Evolutionary conservation across 2,329 filamentous ascomycete genomes (phyloP).

Genomic region (Parastagonospora avenae): DNA sequence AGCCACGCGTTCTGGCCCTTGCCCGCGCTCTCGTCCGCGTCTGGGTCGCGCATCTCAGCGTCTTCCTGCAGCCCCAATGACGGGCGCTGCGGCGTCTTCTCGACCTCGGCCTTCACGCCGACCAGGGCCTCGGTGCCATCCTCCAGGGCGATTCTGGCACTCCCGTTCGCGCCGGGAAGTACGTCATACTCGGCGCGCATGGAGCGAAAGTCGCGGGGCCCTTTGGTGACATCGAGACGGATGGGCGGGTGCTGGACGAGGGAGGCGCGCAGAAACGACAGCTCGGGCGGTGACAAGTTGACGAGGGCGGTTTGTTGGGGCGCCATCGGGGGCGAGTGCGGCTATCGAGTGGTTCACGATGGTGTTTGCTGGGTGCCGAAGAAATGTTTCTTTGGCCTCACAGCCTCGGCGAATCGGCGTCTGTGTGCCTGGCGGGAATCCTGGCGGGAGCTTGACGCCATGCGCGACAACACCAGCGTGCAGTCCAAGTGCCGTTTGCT

Average conservation of each 20-base stretch:
- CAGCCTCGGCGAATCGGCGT: slow-evolving; percentile 27
- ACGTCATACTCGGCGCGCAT: slow-evolving; percentile 89
- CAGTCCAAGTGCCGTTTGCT: slow-evolving; percentile 28
- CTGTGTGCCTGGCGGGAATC: slow-evolving; percentile 9
- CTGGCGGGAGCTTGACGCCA: slow-evolving; percentile 20
- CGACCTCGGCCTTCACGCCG: slow-evolving; percentile 93
- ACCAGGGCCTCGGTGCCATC: slow-evolving; percentile 97
- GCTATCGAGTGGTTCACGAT: slow-evolving; percentile 5
- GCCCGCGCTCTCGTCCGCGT: slow-evolving; percentile 32
- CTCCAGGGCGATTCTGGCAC: slow-evolving; percentile 89
- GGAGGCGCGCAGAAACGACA: slow-evolving; percentile 90
- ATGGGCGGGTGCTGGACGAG: slow-evolving; percentile 82
- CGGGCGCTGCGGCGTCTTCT: slow-evolving; percentile 62
- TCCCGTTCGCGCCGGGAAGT: slow-evolving; percentile 87
- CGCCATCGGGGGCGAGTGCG: slow-evolving; percentile 30
- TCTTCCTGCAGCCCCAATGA: slow-evolving; percentile 33
- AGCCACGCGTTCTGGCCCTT: slow-evolving; percentile 74
- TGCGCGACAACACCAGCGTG: slow-evolving; percentile 32
- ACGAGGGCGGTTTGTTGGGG: slow-evolving; percentile 57
- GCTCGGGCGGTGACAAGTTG: slow-evolving; percentile 90
- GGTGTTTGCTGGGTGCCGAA: slow-evolving; percentile 1
- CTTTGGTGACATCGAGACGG: slow-evolving; percentile 70
- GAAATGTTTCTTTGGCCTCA: slow-evolving; percentile 12
- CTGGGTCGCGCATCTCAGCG: slow-evolving; percentile 48
- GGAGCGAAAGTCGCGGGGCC: slow-evolving; percentile 83